These are phyloP conservation scores for Trichosporon asahii DNA, from an alignment of 1,284 basidiomycete genomes.

Conservation along the genomic window DNA sequence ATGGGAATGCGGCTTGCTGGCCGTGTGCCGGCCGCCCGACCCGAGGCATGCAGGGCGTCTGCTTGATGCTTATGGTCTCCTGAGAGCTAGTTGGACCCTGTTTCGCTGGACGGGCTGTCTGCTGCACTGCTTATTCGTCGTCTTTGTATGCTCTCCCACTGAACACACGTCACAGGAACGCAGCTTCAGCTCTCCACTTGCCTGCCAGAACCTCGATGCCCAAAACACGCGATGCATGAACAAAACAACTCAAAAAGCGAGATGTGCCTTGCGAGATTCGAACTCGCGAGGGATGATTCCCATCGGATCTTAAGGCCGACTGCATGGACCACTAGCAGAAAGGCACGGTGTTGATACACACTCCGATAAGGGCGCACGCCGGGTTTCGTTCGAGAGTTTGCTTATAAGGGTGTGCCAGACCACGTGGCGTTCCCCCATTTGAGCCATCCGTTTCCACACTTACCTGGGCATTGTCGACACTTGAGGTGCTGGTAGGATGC, in stretches of 20 bases:
- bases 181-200: not conserved
- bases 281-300: conserved; percentile 11
- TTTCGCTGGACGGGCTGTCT: not conserved
- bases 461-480: too few relatives aligned
- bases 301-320: conserved; percentile 11
- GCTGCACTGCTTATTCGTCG: not conserved
- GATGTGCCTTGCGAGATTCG: conserved; percentile 11
- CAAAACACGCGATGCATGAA: not conserved
- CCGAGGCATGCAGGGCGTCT: not conserved
- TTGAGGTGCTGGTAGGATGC: too few relatives aligned
- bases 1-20: not conserved
- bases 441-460: too few relatives aligned
- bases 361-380: not conserved
- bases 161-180: not conserved
- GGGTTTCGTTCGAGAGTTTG: not conserved
- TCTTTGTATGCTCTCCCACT: not conserved
- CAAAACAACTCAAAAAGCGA: not conserved
- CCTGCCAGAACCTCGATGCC: not conserved
- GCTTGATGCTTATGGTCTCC: conserved; percentile 2
- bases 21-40: not conserved
- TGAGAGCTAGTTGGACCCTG: not conserved
- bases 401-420: not conserved
- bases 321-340: conserved; percentile 11
- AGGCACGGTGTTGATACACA: conserved; percentile 1
- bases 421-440: too few relatives aligned